Evolutionary conservation across 2,329 filamentous ascomycete species (phyloP).

Genomic region (Sporothrix pseudoabietina): DNA sequence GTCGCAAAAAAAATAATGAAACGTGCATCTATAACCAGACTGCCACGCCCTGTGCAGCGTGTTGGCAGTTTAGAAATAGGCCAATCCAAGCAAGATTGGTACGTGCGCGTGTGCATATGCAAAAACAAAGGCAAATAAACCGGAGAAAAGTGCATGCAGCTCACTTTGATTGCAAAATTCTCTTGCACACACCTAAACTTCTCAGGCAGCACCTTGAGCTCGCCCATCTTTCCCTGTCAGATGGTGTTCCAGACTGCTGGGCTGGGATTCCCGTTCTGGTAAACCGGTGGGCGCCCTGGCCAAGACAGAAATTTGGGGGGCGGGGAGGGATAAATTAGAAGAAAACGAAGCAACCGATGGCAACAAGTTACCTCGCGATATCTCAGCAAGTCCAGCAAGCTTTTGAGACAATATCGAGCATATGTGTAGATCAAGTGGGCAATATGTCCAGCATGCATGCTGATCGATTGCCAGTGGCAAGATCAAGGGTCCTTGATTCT

Average conservation of each 20-base stretch:
- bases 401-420: neutral
- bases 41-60: neutral
- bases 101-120: slow-evolving; percentile 12
- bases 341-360: neutral
- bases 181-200: neutral
- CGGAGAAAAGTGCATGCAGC: neutral
- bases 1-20: neutral
- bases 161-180: neutral
- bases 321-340: neutral
- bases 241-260: neutral
- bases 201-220: neutral
- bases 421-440: neutral
- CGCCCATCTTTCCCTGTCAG: neutral
- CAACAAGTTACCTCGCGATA: neutral
- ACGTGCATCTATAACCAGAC: neutral
- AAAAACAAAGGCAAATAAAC: neutral
- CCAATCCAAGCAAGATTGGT: neutral
- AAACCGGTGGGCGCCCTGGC: neutral
- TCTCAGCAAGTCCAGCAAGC: neutral
- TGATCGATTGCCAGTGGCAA: neutral
- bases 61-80: neutral
- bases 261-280: slow-evolving; percentile 13
- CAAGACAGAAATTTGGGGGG: neutral
- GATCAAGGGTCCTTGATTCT: neutral
- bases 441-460: neutral